phyloP scores from a whole-genome alignment of 805 yeast genomes.

The Candida tammaniensis region DNA sequence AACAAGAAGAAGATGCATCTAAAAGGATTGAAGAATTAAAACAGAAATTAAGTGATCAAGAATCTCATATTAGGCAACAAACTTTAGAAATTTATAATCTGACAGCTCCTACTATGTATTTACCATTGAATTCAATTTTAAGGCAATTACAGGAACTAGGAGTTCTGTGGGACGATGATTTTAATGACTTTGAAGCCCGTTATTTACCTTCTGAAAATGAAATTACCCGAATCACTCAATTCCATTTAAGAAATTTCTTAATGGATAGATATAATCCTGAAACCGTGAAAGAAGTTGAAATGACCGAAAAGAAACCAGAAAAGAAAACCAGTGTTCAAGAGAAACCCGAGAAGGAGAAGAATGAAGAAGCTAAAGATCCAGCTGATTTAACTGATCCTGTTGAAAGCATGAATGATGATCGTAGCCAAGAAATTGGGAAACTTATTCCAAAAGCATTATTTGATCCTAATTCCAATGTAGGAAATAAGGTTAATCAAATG shows the following conservation, averaged over 20 bases:
- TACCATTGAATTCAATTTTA: conserved; percentile 67
- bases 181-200: conserved; percentile 71
- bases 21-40: conserved; percentile 58
- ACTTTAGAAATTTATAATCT: conserved; percentile 52
- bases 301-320: conserved; percentile 11
- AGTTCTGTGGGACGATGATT: conserved; percentile 83
- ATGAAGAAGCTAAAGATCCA: not conserved
- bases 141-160: conserved; percentile 77
- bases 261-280: conserved; percentile 43
- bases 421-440: conserved; percentile 14
- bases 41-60: conserved; percentile 50
- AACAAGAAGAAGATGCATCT: conserved; percentile 62
- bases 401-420: conserved; percentile 14
- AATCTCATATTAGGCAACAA: conserved; percentile 37
- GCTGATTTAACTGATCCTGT: conserved; percentile 1
- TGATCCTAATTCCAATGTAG: conserved; percentile 14
- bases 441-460: conserved; percentile 22
- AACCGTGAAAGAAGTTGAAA: conserved; percentile 19
- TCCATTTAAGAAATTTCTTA: conserved; percentile 75
- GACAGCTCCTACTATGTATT: conserved; percentile 61
- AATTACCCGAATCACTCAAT: conserved; percentile 84
- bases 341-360: conserved; percentile 7
- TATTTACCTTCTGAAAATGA: conserved; percentile 92
- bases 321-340: conserved; percentile 9
- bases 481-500: conserved; percentile 26